Percentiles rank a stretch among this genome's conserved stretches.
These are phyloP conservation scores for Atkinsonella texensis DNA, from an alignment of 2,329 filamentous ascomycete species.

Conservation along the genomic window DNA sequence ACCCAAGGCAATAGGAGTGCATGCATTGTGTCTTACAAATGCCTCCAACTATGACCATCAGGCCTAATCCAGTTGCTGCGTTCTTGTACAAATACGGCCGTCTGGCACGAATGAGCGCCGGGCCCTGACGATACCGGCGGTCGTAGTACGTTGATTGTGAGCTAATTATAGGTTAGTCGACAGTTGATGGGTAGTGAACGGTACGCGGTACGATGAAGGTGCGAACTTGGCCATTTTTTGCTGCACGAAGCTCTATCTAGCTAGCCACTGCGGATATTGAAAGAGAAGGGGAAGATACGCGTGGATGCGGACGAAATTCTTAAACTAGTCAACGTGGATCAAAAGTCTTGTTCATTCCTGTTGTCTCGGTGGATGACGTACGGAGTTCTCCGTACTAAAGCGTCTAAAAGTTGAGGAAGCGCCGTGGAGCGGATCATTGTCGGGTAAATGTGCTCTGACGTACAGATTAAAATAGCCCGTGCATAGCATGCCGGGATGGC, in stretches of 20 bases:
- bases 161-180: constrained; percentile 15
- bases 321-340: background rate
- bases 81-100: constrained; percentile 90
- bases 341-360: background rate
- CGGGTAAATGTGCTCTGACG: constrained; percentile 3
- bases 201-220: background rate
- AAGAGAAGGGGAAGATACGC: background rate
- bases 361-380: background rate
- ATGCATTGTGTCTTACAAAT: constrained; percentile 64
- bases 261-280: background rate
- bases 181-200: background rate
- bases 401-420: background rate
- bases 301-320: background rate
- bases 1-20: background rate
- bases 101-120: constrained; percentile 81
- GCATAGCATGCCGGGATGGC: no score
- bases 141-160: constrained; percentile 75
- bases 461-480: background rate
- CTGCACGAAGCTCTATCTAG: background rate
- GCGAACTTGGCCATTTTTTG: constrained; percentile 2
- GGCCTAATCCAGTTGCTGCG: constrained; percentile 61
- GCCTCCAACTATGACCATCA: constrained; percentile 63
- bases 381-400: background rate
- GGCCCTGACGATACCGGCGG: constrained; percentile 69
- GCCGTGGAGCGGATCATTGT: constrained; percentile 2